A percentile compares a stretch with the other conserved stretches of the same genome.
Conservation (phyloP, 352 stramenopile species). For the Thalassiosira gravida region DNA sequence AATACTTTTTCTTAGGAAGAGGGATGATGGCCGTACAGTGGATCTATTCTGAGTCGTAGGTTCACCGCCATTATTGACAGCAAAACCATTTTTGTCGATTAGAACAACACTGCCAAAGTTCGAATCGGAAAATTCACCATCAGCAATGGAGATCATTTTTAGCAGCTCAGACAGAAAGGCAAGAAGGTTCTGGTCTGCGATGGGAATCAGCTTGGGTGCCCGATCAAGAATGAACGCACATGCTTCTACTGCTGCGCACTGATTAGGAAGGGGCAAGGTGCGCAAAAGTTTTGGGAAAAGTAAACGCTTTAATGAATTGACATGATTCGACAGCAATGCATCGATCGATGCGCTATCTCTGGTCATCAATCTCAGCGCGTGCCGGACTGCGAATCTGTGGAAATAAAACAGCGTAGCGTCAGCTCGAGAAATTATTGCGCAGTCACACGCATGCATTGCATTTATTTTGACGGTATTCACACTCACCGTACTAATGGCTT, state of each 20-base stretch:
- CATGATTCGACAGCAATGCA: constrained; percentile 56
- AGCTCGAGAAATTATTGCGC: background rate
- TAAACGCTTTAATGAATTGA: constrained; percentile 66
- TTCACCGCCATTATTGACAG: constrained; percentile 36
- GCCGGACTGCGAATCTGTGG: constrained; percentile 58
- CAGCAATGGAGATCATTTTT: constrained; percentile 85
- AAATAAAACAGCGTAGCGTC: constrained; percentile 10
- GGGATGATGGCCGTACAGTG: constrained; percentile 37
- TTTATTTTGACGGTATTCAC: background rate
- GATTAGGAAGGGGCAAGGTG: constrained; percentile 76
- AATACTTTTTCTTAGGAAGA: constrained; percentile 72
- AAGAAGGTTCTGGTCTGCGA: constrained; percentile 77
- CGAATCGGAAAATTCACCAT: constrained; percentile 83
- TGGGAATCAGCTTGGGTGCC: constrained; percentile 67
- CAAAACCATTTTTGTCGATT: constrained; percentile 83
- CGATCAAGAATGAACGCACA: constrained; percentile 74
- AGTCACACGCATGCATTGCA: background rate
- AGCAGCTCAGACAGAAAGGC: constrained; percentile 82
- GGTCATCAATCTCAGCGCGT: constrained; percentile 54
- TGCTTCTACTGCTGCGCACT: constrained; percentile 78
- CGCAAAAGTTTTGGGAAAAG: constrained; percentile 80
- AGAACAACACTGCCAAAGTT: constrained; percentile 70
- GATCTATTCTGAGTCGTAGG: constrained; percentile 27
- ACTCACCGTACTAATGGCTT: constrained; percentile 78
- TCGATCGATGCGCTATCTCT: constrained; percentile 41